Evolutionary conservation across 1,284 basidiomycete species (phyloP).

Genomic region (Pascua guehoae): DNA sequence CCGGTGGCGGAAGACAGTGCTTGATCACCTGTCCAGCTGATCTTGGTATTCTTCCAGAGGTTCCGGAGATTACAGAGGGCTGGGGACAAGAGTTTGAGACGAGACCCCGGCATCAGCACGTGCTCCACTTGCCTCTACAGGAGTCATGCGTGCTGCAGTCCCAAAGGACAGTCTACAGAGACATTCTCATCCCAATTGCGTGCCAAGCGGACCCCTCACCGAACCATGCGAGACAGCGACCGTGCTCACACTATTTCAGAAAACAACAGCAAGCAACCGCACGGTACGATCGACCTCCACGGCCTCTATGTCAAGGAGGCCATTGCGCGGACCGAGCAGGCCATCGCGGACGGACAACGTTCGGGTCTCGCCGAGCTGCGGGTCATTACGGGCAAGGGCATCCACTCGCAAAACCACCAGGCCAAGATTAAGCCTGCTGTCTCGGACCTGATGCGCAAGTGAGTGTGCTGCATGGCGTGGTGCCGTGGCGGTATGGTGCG

Average conservation of each 20-base stretch:
- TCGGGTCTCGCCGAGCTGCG: conserved; percentile 67
- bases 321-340: conserved; percentile 64
- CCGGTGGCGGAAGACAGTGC: too few species aligned
- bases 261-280: conserved; percentile 73
- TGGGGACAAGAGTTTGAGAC: too few species aligned
- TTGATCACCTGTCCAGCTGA: too few species aligned
- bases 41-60: too few species aligned
- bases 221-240: too few species aligned
- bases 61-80: too few species aligned
- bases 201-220: too few species aligned
- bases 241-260: conserved; percentile 52
- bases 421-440: conserved; percentile 93
- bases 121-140: too few species aligned
- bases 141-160: too few species aligned
- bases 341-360: conserved; percentile 64
- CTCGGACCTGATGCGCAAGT: conserved; percentile 77
- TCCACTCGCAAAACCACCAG: conserved; percentile 74
- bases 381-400: conserved; percentile 86
- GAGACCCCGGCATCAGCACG: too few species aligned
- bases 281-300: conserved; percentile 80
- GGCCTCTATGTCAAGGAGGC: conserved; percentile 92
- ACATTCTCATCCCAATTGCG: too few species aligned
- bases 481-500: not conserved
- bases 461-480: conserved; percentile 12
- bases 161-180: too few species aligned